These are phyloP conservation scores for Aspergillus fumigatus DNA, from an alignment of 2,329 filamentous ascomycete species.

Conservation along the genomic window DNA sequence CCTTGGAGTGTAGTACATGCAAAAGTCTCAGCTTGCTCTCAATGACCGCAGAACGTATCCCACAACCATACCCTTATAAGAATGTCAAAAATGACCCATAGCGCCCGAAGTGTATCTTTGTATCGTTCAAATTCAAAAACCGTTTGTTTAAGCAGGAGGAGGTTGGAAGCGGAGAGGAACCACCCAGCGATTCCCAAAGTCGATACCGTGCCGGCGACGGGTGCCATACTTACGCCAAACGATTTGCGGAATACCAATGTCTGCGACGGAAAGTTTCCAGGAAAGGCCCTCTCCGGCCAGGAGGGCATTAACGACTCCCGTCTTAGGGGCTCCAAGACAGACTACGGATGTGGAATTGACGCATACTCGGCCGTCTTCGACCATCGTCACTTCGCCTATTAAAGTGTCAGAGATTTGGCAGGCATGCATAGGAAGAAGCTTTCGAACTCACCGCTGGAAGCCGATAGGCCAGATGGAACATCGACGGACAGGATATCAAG, in stretches of 20 bases:
- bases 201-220: constrained; percentile 74
- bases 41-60: not conserved
- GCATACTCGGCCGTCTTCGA: constrained; percentile 73
- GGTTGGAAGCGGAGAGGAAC: constrained; percentile 57
- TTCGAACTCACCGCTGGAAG: constrained; percentile 63
- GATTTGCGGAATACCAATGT: constrained; percentile 77
- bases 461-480: constrained; percentile 82
- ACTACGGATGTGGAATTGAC: constrained; percentile 79
- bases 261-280: constrained; percentile 79
- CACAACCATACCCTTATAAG: not conserved
- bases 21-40: not conserved
- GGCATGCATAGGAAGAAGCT: constrained; percentile 37
- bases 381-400: constrained; percentile 49
- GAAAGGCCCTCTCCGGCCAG: constrained; percentile 51
- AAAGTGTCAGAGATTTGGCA: constrained; percentile 11
- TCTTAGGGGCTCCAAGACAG: constrained; percentile 80
- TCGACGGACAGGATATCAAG: constrained; percentile 83
- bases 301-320: constrained; percentile 74
- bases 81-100: not conserved
- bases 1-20: not conserved
- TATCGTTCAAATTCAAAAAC: constrained; percentile 13
- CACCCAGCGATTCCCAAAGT: constrained; percentile 85
- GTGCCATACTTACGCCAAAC: constrained; percentile 84
- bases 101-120: constrained; percentile 8
- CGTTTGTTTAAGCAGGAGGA: constrained; percentile 19